Evolutionary conservation across 495 filamentous ascomycete species (phyloP), one percentile per base, ranked within the genome.

Genomic region (Evernia prunastri): DNA sequence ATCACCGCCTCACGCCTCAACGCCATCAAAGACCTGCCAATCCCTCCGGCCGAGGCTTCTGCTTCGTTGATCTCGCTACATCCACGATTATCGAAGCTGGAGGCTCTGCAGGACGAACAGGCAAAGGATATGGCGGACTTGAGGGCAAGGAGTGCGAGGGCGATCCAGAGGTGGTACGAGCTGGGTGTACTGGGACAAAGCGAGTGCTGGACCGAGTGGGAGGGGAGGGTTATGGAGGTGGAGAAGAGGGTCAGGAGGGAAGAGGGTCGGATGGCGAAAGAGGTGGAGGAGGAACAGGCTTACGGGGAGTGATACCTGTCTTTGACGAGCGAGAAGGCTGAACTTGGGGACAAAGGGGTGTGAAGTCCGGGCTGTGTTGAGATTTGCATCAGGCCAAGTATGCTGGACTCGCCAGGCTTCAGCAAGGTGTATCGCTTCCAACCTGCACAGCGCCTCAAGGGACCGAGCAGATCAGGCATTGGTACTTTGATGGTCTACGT

Each of bases 91-190:
- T 83, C 86, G 59, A 82, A 78, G n/a, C 67, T 89, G 8, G 81
- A 87, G 67, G 75, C 79, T 29, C 76, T 78, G 33, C 92, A 97
- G 75, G 73, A 82, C 8, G 79, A 83, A 27, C 92, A 96, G 74
- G 83, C 81, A n/a, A 84, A 82, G 15, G 83, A 78, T 67, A 84
- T 96, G 40, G 84, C 86, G 33, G 85, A 85, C 63, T 72, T 98
- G 63, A 73, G 91, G 56, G 78, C 80, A n/a, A 79, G 89, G 25
- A 95, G 84, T 63, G 92, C 91, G 62, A 72, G 73, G 31, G 75
- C 86, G n/a, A 72, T 97, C 61, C 82, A 90, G 73, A 74, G 82
- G 23, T 96, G 92, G 91, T 93, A 95, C 76, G 85, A 92, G 69
- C 74, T 85, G 31, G 81, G 85, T 17, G 77, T 93, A 59, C 72